phyloP scores from a whole-genome alignment of 202 grass and related monocot species.

The Thinopyrum obtusiflorum region DNA sequence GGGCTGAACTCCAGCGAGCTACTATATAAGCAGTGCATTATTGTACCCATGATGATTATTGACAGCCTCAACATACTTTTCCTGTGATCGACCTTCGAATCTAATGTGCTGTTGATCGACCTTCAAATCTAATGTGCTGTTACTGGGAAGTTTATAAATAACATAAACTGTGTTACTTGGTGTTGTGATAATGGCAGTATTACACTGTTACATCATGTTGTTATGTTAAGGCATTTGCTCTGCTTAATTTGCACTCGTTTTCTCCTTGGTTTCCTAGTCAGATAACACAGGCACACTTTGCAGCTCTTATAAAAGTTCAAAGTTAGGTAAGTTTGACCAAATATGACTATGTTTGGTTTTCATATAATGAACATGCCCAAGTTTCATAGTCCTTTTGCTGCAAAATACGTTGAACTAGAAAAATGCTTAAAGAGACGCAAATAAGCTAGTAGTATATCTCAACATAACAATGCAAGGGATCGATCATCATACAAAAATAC shows the following conservation, averaged over 20 bases:
- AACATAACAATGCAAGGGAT: neutral
- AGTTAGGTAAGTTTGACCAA: neutral
- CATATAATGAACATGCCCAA: neutral
- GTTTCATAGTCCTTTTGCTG: neutral
- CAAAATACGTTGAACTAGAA: neutral
- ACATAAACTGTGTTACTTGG: neutral
- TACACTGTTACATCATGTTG: neutral
- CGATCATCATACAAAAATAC: neutral
- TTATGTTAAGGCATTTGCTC: neutral
- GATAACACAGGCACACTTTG: neutral
- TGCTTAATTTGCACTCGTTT: neutral
- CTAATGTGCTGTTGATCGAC: neutral
- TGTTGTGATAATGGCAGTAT: neutral
- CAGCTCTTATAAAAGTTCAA: neutral
- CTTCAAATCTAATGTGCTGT: neutral
- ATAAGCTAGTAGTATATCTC: neutral
- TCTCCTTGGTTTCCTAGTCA: neutral
- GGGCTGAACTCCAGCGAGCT: neutral
- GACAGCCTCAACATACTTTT: neutral
- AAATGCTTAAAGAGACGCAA: neutral
- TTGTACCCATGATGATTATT: slow-evolving; percentile 5
- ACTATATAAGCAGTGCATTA: slow-evolving; percentile 1
- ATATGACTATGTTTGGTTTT: neutral
- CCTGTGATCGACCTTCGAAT: neutral
- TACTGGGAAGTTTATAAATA: slow-evolving; percentile 3